Conservation (phyloP, 371 early-diverging fungal genomes). For the Mortierella sp. region DNA sequence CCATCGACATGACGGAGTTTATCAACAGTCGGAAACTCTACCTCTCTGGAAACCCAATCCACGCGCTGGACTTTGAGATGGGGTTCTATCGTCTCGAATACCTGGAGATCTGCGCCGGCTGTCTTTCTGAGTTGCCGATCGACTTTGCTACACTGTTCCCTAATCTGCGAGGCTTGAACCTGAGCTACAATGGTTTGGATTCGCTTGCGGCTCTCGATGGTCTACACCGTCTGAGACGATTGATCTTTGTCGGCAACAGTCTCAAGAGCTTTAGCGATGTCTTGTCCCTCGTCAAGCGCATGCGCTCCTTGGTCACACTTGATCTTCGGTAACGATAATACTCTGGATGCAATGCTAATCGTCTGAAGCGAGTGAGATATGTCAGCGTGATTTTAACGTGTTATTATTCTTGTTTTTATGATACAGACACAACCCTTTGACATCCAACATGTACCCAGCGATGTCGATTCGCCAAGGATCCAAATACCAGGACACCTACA, state of each 20-base stretch:
- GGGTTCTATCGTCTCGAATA: constrained; percentile 68
- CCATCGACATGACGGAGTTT: constrained; percentile 63
- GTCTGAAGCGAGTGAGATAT: too few relatives aligned
- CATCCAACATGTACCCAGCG: constrained; percentile 56
- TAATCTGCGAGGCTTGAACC: constrained; percentile 63
- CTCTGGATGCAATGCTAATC: background rate
- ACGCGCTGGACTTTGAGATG: constrained; percentile 55
- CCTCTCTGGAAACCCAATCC: constrained; percentile 66
- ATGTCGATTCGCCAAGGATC: constrained; percentile 54
- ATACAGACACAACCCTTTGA: constrained; percentile 49
- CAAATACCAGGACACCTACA: constrained; percentile 47
- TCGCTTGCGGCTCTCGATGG: constrained; percentile 64
- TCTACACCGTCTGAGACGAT: constrained; percentile 60
- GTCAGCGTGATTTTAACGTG: background rate
- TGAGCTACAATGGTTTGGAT: constrained; percentile 66
- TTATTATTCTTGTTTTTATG: too few relatives aligned
- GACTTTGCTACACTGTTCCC: constrained; percentile 66
- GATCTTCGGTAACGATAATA: constrained; percentile 63
- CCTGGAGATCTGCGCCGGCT: constrained; percentile 66
- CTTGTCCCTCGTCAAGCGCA: constrained; percentile 54
- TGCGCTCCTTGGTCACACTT: constrained; percentile 61
- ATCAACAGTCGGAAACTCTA: constrained; percentile 66
- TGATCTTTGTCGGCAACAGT: constrained; percentile 68
- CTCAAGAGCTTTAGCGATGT: constrained; percentile 61
- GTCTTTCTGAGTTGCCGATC: constrained; percentile 63